Conservation (phyloP, 2,329 filamentous ascomycete genomes). For the Cercospora janseana region DNA sequence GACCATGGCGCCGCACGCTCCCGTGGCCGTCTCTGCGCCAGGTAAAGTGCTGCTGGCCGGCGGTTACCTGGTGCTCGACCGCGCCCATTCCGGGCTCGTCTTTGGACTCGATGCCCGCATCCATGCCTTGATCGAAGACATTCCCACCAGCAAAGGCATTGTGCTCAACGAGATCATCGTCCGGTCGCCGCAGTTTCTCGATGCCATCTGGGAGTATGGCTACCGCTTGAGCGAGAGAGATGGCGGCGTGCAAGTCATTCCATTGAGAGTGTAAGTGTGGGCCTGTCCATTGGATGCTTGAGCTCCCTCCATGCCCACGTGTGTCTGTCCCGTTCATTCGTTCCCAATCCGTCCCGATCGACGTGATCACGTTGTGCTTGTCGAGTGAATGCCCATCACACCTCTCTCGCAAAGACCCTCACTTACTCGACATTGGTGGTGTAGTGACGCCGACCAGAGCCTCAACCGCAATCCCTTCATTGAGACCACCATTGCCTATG, state of each 20-base stretch:
- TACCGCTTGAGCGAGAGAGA: conserved; percentile 67
- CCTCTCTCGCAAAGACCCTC: conserved; percentile 10
- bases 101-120: conserved; percentile 65
- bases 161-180: conserved; percentile 72
- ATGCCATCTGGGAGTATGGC: conserved; percentile 84
- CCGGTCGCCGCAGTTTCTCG: conserved; percentile 83
- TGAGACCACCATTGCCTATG: conserved; percentile 85
- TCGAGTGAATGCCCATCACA: no score
- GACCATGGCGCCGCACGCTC: conserved; percentile 21
- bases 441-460: conserved; percentile 39
- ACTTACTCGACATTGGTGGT: conserved; percentile 25
- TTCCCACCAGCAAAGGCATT: conserved; percentile 61
- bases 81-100: conserved; percentile 72
- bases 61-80: conserved; percentile 91
- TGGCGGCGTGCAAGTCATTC: conserved; percentile 78
- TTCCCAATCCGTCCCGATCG: conserved; percentile 5
- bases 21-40: conserved; percentile 70
- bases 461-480: conserved; percentile 77
- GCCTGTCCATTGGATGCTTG: not conserved
- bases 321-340: not conserved
- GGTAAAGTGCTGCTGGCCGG: conserved; percentile 95
- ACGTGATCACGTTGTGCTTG: conserved; percentile 6
- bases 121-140: conserved; percentile 58
- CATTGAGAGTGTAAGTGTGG: conserved; percentile 74
- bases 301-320: not conserved